Evolutionary conservation across 257 asterid genomes (phyloP), one percentile per base, ranked within the genome.

Genomic region (Verbena officinalis): DNA sequence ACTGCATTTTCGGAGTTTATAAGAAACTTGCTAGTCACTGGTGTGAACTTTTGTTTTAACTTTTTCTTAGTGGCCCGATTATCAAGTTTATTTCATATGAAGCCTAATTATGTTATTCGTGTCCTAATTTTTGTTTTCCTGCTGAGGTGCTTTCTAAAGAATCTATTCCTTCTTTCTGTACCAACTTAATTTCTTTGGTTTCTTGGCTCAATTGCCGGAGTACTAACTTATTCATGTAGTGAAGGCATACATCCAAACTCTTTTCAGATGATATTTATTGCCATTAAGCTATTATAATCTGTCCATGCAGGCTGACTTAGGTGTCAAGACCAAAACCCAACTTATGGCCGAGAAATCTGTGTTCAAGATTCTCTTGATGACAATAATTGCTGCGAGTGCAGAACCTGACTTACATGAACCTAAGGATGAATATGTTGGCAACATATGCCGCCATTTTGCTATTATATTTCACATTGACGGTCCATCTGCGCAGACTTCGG

Each of bases 291-390:
- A 33, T 67, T 36, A n/a, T 14, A 52, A 61, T 66, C 68, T 74
- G 22, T 67, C 70, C 67, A 48, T 85, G 83, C 85, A 94, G 99
- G 98, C 90, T 76, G 99, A 94, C 83, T 79, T 94, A 75, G 99
- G 99, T 67, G 99, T 94, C 76, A 94, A 94, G 90, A 94, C 99
- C 38, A 94, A 94, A 87, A 90, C 99, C 72, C 99, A 94, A 73
- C 98, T 94, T 67, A 89, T 94, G 97, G 99, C 99, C 52, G 99
- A 94, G 79, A 94, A 81, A 82, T 83, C 96, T 15, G 96, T 94
- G 65, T 94, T 94, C 77, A 94, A 94, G 84, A 88, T 82, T 70
- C 96, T 94, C 55, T 84, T 94, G 81, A 84, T 79, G 93, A 94
- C 98, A 51, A 88, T 90, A 64, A 80, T 94, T 74, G 96, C 99